Percentiles rank a stretch among this genome's conserved stretches.
These are phyloP conservation scores for Tolypocladium endophyticum DNA, from an alignment of 2,329 filamentous ascomycete species.

Conservation along the genomic window DNA sequence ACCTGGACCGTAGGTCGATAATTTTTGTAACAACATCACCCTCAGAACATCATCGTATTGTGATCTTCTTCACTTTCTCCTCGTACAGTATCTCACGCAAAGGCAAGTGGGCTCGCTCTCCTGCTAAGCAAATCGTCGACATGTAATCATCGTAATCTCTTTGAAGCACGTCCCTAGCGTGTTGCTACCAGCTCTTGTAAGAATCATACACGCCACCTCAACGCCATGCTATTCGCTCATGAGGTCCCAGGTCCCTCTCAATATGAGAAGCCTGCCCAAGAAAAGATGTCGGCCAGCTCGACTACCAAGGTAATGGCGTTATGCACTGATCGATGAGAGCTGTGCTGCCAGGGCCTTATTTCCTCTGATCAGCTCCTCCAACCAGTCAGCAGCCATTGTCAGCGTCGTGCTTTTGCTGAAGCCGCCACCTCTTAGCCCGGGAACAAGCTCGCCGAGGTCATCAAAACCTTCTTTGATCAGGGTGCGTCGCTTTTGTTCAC, in stretches of 20 bases:
- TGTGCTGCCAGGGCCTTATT: slow-evolving; percentile 52
- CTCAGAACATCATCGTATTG: background rate
- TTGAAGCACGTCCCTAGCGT: background rate
- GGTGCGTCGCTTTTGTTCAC: slow-evolving; percentile 77
- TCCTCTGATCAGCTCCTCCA: slow-evolving; percentile 61
- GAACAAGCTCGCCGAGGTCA: slow-evolving; percentile 66
- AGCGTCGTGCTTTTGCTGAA: slow-evolving; percentile 79
- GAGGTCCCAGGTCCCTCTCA: background rate
- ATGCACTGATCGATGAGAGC: slow-evolving; percentile 28
- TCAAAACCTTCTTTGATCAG: slow-evolving; percentile 76
- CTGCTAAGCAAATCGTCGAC: background rate
- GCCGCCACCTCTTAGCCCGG: slow-evolving; percentile 60
- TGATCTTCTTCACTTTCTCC: background rate
- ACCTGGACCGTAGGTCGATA: background rate
- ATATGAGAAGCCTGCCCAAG: background rate
- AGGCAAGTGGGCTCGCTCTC: background rate
- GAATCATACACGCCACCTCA: background rate
- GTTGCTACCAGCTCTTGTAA: background rate
- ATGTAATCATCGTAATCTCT: background rate
- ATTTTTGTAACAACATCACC: background rate
- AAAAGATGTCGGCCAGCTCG: background rate
- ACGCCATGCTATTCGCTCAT: background rate
- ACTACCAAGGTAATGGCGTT: background rate
- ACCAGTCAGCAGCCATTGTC: slow-evolving; percentile 63
- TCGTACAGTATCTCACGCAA: background rate